Evolutionary conservation across 148 eudicot genomes (phyloP).

Genomic region (Cornus controversa): DNA sequence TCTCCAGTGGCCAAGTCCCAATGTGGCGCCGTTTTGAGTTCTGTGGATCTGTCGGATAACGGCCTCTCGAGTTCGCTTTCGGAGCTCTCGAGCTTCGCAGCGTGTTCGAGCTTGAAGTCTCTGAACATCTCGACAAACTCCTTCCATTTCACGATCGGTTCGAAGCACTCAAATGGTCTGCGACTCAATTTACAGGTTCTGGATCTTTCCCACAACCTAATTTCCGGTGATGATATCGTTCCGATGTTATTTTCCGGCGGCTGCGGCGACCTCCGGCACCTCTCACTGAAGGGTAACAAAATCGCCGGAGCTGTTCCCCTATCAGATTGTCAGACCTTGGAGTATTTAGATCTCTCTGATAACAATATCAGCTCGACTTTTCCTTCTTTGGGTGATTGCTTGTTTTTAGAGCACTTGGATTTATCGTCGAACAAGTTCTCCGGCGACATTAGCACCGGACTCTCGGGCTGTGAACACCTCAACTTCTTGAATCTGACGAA

Average conservation of each 20-base stretch:
- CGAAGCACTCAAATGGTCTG: conserved; percentile 16
- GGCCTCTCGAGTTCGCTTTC: conserved; percentile 46
- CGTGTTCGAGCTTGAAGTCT: conserved; percentile 39
- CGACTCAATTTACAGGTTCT: conserved; percentile 31
- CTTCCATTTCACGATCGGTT: conserved; percentile 30
- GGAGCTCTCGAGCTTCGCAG: conserved; percentile 36
- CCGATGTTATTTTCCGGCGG: conserved; percentile 54
- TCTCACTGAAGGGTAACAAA: conserved; percentile 61
- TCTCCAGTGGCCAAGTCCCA: conserved; percentile 23
- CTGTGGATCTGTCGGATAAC: conserved; percentile 66
- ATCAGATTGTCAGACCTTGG: conserved; percentile 42
- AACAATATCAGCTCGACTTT: conserved; percentile 59
- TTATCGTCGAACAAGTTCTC: conserved; percentile 63
- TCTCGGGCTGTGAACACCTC: conserved; percentile 41
- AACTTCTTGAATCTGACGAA: conserved; percentile 55
- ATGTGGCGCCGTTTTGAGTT: conserved; percentile 21
- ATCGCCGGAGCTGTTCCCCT: conserved; percentile 44
- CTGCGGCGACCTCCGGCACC: conserved; percentile 32
- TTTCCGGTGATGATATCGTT: conserved; percentile 44
- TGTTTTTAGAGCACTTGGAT: conserved; percentile 52
- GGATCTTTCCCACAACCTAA: conserved; percentile 63
- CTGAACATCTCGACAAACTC: conserved; percentile 66
- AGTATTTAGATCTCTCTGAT: conserved; percentile 55
- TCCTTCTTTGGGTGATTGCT: conserved; percentile 44
- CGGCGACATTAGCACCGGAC: conserved; percentile 39